Evolutionary conservation across 2,329 filamentous ascomycete species (phyloP), one percentile per base, ranked within the genome.

Genomic region (Xylaria sp.): DNA sequence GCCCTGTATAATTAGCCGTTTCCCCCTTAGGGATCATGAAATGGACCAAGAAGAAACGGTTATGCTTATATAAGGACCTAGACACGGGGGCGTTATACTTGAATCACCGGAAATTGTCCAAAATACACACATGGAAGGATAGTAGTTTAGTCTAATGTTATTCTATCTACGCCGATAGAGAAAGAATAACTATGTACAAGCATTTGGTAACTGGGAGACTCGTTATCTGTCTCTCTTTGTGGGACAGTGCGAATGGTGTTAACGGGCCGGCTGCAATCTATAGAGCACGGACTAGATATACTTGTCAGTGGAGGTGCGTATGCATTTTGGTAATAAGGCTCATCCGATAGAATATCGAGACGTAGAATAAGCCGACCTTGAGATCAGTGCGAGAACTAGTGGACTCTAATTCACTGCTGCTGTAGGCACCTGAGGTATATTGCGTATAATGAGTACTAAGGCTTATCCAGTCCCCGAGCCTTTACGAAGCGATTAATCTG

Each of bases 401-500:
- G 23, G 9, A 3, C 9, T 40, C 38, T 59, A 42, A 7, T n/a
- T 58, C 38, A 36, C 36, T 11, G 31, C 17, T 42, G 15, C 48
- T n/a, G 58, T 23, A 17, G 20, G 20, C 7, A 40, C n/a, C 4
- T 28, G 28, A 3, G 23, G 9, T 38, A 48, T 49, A 11, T 7
- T 4, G 20, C 2, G 48, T 56, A 28, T 17, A 40, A 51, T 36
- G 40, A 33, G 9, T 36, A 5, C 59, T 71, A 79, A 20, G 74
- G 70, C 74, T 87, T 86, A 61, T 88, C 87, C 51, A 89, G 77
- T 1, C 83, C 83, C 15, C 86, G 81, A 0, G 87, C 87, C 76
- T 89, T 89, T 75, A 89, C 82, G 69, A 88, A 89, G 11, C 87
- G 81, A 66, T 85, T 86, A 63, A 89, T 84, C 74, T 88, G 85